phyloP scores from a whole-genome alignment of 129 eudicot species.

The Artemisia tridentata region DNA sequence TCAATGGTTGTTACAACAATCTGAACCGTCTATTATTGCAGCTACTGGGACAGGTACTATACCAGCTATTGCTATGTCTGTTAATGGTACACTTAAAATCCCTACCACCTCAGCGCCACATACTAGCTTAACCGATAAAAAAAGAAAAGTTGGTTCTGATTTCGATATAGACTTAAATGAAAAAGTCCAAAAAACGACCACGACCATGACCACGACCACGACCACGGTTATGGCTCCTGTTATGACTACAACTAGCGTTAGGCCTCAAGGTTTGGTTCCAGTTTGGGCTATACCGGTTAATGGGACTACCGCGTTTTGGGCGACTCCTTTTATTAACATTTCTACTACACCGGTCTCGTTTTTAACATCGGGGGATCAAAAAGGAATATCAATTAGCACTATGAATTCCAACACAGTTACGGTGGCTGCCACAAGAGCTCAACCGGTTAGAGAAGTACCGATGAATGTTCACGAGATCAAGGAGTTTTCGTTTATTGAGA shows the following conservation, averaged over 20 bases:
- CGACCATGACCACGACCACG: neutral
- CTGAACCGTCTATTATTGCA: conserved; percentile 66
- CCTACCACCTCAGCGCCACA: conserved; percentile 28
- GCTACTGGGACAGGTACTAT: conserved; percentile 83
- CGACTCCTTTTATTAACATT: conserved; percentile 38
- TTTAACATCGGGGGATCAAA: conserved; percentile 31
- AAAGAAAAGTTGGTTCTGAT: conserved; percentile 46
- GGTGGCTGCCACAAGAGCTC: neutral
- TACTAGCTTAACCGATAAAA: neutral
- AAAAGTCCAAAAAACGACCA: neutral
- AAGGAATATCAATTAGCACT: neutral
- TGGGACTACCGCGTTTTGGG: conserved; percentile 43
- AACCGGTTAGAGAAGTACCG: neutral
- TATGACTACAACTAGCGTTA: conserved; percentile 33
- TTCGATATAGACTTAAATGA: conserved; percentile 37
- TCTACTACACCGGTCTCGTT: conserved; percentile 43
- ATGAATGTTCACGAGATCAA: conserved; percentile 10
- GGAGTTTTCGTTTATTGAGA: conserved; percentile 24
- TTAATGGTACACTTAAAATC: conserved; percentile 59
- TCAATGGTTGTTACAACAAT: conserved; percentile 67
- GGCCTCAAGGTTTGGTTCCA: conserved; percentile 36
- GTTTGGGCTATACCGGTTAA: conserved; percentile 52
- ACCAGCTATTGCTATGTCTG: conserved; percentile 71
- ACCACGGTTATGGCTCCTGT: conserved; percentile 44
- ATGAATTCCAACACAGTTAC: neutral